Evolutionary conservation across 1,139 yeast genomes (phyloP).

Genomic region (Magnusiomyces fungicola): DNA sequence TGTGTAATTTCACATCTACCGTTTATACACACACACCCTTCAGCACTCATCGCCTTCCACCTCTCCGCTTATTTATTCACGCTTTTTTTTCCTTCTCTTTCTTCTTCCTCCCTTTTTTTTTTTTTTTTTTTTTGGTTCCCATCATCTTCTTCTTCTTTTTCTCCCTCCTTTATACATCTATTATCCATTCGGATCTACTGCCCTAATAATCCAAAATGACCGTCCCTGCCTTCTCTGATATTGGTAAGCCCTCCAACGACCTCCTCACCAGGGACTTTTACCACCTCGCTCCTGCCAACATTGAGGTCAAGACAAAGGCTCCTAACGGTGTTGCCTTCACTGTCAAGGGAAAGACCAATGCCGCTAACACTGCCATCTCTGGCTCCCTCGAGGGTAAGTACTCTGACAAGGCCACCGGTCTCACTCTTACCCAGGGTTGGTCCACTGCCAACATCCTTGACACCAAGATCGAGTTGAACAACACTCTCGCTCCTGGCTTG

Average conservation of each 20-base stretch:
- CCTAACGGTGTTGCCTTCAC: slow-evolving; percentile 96
- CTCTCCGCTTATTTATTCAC: too few species aligned
- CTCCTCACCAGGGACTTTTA: slow-evolving; percentile 86
- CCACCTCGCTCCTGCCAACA: slow-evolving; percentile 80
- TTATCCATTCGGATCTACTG: slow-evolving; percentile 15
- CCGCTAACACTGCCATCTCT: slow-evolving; percentile 71
- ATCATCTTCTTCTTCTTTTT: neutral
- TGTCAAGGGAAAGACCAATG: slow-evolving; percentile 84
- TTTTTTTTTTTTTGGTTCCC: neutral
- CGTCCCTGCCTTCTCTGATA: slow-evolving; percentile 50
- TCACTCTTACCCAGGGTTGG: slow-evolving; percentile 96
- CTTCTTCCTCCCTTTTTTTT: neutral
- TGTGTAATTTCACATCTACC: neutral
- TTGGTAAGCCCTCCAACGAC: slow-evolving; percentile 85
- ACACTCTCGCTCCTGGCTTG: slow-evolving; percentile 90
- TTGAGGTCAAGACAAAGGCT: slow-evolving; percentile 87
- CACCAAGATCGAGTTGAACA: slow-evolving; percentile 89
- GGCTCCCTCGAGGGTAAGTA: slow-evolving; percentile 90
- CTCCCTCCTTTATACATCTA: neutral
- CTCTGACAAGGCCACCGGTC: slow-evolving; percentile 88
- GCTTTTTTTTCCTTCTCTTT: neutral
- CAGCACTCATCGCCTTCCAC: too few species aligned
- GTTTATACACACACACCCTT: too few species aligned
- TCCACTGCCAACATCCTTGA: slow-evolving; percentile 85
- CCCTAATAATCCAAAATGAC: slow-evolving; percentile 26